phyloP scores from a whole-genome alignment of 2,329 filamentous ascomycete genomes.

The Colletotrichum lindemuthianum region DNA sequence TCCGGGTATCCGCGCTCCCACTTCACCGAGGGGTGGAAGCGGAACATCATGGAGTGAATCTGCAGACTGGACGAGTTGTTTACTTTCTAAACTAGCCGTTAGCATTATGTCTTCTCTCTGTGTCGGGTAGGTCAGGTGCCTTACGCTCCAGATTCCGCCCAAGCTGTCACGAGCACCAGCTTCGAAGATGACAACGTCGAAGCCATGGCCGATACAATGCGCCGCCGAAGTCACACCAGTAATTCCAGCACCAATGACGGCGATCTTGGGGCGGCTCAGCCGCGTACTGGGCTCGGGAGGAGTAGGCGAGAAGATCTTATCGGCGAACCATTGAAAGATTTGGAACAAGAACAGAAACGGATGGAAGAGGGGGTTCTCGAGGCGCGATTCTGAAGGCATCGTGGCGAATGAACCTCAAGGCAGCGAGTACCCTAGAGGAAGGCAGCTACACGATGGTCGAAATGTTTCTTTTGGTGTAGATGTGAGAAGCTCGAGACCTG shows the following conservation, averaged over 20 bases:
- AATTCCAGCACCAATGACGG: slow-evolving; percentile 76
- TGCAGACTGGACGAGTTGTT: slow-evolving; percentile 86
- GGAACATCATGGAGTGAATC: slow-evolving; percentile 88
- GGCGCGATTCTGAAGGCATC: slow-evolving; percentile 46
- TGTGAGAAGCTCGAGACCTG: neutral
- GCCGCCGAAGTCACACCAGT: slow-evolving; percentile 82
- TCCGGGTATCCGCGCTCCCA: slow-evolving; percentile 83
- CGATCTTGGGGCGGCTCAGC: slow-evolving; percentile 72
- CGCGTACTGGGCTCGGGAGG: slow-evolving; percentile 69
- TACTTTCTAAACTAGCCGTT: slow-evolving; percentile 64
- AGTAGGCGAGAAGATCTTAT: slow-evolving; percentile 73
- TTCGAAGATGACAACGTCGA: slow-evolving; percentile 84
- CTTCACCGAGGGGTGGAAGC: slow-evolving; percentile 82
- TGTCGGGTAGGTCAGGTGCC: slow-evolving; percentile 39
- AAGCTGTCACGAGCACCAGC: slow-evolving; percentile 71
- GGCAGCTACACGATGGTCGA: neutral
- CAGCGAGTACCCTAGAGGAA: neutral
- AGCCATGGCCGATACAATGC: slow-evolving; percentile 87
- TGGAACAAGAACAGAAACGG: slow-evolving; percentile 72
- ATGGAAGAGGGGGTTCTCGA: slow-evolving; percentile 57
- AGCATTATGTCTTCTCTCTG: slow-evolving; percentile 1
- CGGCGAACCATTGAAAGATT: slow-evolving; percentile 71
- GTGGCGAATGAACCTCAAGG: slow-evolving; percentile 17
- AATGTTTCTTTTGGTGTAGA: neutral
- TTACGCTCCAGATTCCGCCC: slow-evolving; percentile 83